Percentiles rank a stretch among this genome's conserved stretches.
phyloP scores from a whole-genome alignment of 2,329 filamentous ascomycete genomes.

The Sporothrix dimorphospora region DNA sequence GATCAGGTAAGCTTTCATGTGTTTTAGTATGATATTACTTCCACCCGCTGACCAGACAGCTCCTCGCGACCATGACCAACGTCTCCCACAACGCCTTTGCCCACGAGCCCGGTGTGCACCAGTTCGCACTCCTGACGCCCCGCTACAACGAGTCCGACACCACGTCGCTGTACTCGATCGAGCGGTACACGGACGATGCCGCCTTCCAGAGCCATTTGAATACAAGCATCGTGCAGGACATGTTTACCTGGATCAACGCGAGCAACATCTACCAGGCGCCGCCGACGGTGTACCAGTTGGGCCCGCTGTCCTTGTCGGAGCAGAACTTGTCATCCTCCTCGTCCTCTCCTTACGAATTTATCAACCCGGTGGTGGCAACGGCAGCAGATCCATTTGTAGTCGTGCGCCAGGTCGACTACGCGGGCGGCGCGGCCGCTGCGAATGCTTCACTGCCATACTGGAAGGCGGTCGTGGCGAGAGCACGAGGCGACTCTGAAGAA shows the following conservation, averaged over 20 bases:
- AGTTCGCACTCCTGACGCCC: constrained; percentile 23
- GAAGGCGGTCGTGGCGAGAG: neutral
- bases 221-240: constrained; percentile 19
- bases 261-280: constrained; percentile 3
- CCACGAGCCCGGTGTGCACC: constrained; percentile 23
- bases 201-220: constrained; percentile 23
- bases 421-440: constrained; percentile 13
- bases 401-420: constrained; percentile 16
- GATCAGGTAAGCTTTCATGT: neutral
- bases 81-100: constrained; percentile 19
- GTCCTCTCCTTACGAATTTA: neutral
- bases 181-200: constrained; percentile 4
- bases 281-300: constrained; percentile 11
- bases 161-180: constrained; percentile 24
- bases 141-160: neutral
- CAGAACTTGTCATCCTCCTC: neutral
- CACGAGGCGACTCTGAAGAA: neutral
- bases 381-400: constrained; percentile 21
- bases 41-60: neutral
- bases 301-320: neutral
- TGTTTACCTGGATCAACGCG: constrained; percentile 26
- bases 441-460: constrained; percentile 14
- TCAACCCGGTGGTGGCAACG: neutral
- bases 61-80: constrained; percentile 22
- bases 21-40: neutral